These are phyloP conservation scores for Boletus semigastroideus DNA, from an alignment of 1,284 basidiomycete genomes.

Conservation along the genomic window DNA sequence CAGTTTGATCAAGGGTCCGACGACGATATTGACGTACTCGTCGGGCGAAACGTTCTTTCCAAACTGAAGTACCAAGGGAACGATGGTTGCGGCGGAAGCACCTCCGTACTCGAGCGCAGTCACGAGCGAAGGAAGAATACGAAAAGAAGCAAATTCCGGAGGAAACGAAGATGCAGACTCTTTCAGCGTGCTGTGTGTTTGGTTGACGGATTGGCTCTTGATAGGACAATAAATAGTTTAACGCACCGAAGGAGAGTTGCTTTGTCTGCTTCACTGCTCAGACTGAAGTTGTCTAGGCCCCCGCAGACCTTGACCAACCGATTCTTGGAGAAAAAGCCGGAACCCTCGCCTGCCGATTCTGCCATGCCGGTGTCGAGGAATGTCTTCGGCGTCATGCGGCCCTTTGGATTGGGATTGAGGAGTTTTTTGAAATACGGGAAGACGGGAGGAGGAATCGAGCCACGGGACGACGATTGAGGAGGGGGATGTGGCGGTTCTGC, in stretches of 20 bases:
- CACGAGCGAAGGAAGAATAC: slow-evolving; percentile 85
- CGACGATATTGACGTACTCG: slow-evolving; percentile 65
- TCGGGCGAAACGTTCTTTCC: slow-evolving; percentile 71
- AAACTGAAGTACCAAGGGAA: slow-evolving; percentile 82
- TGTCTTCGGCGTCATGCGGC: slow-evolving; percentile 70
- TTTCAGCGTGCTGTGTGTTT: slow-evolving; percentile 61
- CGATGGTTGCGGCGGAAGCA: slow-evolving; percentile 73
- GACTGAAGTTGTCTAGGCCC: slow-evolving; percentile 85
- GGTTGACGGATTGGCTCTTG: neutral
- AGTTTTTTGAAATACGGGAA: slow-evolving; percentile 87
- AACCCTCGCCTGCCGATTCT: slow-evolving; percentile 49
- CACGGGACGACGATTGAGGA: slow-evolving; percentile 72
- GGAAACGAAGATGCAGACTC: slow-evolving; percentile 83
- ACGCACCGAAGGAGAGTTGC: slow-evolving; percentile 65
- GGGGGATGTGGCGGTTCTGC: slow-evolving; percentile 70
- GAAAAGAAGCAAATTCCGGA: slow-evolving; percentile 82
- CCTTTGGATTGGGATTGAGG: slow-evolving; percentile 83
- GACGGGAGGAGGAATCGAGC: slow-evolving; percentile 73
- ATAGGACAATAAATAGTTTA: neutral
- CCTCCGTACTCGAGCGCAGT: slow-evolving; percentile 85
- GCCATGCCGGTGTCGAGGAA: slow-evolving; percentile 84
- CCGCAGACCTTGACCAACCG: slow-evolving; percentile 83
- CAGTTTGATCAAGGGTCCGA: slow-evolving; percentile 80
- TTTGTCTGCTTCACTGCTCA: slow-evolving; percentile 85
- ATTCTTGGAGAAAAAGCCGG: slow-evolving; percentile 87